Conservation (phyloP, 306 rosid species). For the Hylodesmum podocarpum region DNA sequence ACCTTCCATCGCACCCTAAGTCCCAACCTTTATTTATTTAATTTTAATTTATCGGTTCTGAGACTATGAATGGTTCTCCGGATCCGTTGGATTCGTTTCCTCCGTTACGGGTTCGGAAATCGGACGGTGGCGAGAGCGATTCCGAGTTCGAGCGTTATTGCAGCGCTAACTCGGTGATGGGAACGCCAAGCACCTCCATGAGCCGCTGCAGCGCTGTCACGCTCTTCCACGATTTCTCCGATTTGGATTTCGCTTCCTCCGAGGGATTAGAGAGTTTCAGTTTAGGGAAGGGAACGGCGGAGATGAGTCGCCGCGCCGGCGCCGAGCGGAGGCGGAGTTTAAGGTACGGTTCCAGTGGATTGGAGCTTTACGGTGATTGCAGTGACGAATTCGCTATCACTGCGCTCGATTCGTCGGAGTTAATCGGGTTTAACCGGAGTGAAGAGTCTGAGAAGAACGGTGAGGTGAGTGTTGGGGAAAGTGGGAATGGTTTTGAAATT, state of each 20-base stretch:
- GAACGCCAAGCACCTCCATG: constrained; percentile 60
- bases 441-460: constrained; percentile 6
- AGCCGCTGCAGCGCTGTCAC: constrained; percentile 67
- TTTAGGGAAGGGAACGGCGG: constrained; percentile 46
- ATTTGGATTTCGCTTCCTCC: constrained; percentile 50
- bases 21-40: not conserved
- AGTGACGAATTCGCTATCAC: constrained; percentile 42
- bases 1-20: not conserved
- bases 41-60: constrained; percentile 17
- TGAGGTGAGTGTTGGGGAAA: not conserved
- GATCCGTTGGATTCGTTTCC: constrained; percentile 52
- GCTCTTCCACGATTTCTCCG: constrained; percentile 61
- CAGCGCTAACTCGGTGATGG: constrained; percentile 85
- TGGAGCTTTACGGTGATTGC: constrained; percentile 64
- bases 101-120: constrained; percentile 37
- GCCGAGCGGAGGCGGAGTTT: constrained; percentile 26
- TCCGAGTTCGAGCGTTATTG: constrained; percentile 90
- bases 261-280: constrained; percentile 51
- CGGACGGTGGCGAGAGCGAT: constrained; percentile 37
- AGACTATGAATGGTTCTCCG: constrained; percentile 49
- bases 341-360: constrained; percentile 36
- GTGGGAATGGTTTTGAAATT: constrained; percentile 15
- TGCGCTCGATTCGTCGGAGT: constrained; percentile 37
- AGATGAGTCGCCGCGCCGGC: not conserved
- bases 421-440: constrained; percentile 16